Conservation (phyloP, 2,329 filamentous ascomycete species). For the Graphilbum sp. region DNA sequence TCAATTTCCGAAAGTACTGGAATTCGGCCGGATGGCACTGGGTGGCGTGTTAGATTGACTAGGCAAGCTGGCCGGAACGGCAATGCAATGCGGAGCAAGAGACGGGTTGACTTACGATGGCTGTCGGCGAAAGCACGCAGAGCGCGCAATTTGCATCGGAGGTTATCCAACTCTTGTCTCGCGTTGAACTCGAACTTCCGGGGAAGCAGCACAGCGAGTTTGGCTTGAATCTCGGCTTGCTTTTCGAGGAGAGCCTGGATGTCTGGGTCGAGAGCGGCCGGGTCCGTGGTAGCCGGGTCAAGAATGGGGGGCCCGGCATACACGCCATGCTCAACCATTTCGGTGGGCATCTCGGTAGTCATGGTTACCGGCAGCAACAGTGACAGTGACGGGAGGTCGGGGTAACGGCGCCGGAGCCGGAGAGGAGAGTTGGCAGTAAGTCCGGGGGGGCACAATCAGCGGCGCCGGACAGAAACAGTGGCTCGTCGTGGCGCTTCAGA, state of each 20-base stretch:
- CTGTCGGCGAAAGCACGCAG: conserved; percentile 30
- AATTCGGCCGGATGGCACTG: conserved; percentile 23
- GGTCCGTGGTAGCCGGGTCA: conserved; percentile 9
- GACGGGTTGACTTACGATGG: conserved; percentile 25
- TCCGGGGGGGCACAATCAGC: not conserved
- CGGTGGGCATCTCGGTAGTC: not conserved
- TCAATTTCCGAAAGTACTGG: conserved; percentile 36
- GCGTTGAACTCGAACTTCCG: conserved; percentile 30
- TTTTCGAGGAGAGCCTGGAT: conserved; percentile 32
- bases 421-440: too few relatives aligned
- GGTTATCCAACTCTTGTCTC: conserved; percentile 34
- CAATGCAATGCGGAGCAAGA: conserved; percentile 5
- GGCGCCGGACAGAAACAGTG: not conserved
- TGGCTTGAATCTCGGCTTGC: conserved; percentile 35
- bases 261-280: conserved; percentile 20
- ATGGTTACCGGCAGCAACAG: not conserved
- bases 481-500: not conserved
- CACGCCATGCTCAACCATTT: not conserved
- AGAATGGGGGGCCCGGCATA: not conserved
- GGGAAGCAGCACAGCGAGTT: conserved; percentile 30
- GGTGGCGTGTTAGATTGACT: conserved; percentile 1
- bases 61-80: conserved; percentile 9
- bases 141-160: conserved; percentile 36
- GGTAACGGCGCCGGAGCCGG: too few relatives aligned
- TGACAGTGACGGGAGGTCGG: not conserved